These are phyloP conservation scores for Akebia trifoliata DNA, from an alignment of 164 flowering plant species.

Conservation along the genomic window DNA sequence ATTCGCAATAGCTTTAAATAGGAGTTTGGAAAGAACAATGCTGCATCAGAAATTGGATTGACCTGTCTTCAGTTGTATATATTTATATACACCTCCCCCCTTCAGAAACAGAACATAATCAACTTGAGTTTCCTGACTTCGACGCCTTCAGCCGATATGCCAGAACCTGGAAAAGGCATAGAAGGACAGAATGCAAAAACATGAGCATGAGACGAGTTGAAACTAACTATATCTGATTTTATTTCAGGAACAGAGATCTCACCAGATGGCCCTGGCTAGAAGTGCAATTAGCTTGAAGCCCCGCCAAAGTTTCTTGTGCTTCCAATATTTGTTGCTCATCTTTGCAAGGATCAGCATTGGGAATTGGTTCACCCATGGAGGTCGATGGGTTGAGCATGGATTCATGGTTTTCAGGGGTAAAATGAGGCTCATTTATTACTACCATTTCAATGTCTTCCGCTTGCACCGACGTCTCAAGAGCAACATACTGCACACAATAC, in stretches of 20 bases:
- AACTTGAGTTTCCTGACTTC: not conserved
- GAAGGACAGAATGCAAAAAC: not conserved
- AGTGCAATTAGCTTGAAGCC: slow-evolving; percentile 26
- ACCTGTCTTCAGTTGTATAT: no score
- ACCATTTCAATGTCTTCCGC: slow-evolving; percentile 36
- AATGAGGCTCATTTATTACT: slow-evolving; percentile 30
- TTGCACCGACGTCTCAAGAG: slow-evolving; percentile 24
- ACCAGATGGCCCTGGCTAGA: slow-evolving; percentile 47
- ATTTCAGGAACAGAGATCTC: slow-evolving; percentile 12
- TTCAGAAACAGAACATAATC: not conserved
- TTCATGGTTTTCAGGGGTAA: not conserved
- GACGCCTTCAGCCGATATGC: slow-evolving; percentile 35
- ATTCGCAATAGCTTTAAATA: no score
- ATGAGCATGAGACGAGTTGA: slow-evolving; percentile 5
- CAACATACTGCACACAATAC: slow-evolving; percentile 45
- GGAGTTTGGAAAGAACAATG: no score
- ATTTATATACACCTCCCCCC: slow-evolving; percentile 1
- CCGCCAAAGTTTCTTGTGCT: slow-evolving; percentile 52
- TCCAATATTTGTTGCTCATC: slow-evolving; percentile 40
- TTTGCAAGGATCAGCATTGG: slow-evolving; percentile 21
- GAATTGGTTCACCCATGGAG: slow-evolving; percentile 7
- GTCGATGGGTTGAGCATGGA: slow-evolving; percentile 21
- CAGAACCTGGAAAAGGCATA: slow-evolving; percentile 36
- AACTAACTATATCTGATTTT: not conserved
- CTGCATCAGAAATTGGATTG: no score